Base-by-base conservation (phyloP, 768 basidiomycete genomes). In the Pleurotus ostreatus region DNA sequence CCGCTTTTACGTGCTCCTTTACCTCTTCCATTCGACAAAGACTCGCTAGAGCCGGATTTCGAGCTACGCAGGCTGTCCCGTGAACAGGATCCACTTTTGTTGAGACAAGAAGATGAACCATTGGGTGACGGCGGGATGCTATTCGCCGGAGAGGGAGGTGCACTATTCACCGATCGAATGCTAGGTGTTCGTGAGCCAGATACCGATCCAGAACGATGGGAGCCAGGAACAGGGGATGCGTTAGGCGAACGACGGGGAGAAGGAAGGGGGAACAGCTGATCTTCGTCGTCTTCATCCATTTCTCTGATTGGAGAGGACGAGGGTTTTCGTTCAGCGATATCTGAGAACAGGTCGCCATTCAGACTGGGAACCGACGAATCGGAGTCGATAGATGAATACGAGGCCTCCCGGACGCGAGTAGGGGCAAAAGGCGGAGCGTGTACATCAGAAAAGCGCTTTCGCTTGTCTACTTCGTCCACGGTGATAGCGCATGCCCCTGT, bases 401-500 rank as follows among this genome's bases (percentile, higher is more conserved):
- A 60, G 26, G 55, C 47, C n/a, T 49, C 58, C 18, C 46, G 52
- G 16, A 34, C 44, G 38, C 45, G 46, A 45, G 23, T 16, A 46
- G 39, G 54, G 23, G 54, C 4, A 26, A 30, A 15, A 55, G 20
- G 46, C 20, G n/a, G 18, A 25, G 16, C 25, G 22, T 41, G 23
- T 18, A 3, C 12, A 16, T 82, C 80, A n/a, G 68, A 69, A 7
- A 77, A 77, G 52, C 75, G 73, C 11, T 82, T 72, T 20, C 82
- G 74, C 61, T 76, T 82, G 60, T 88, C 85, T 3, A 85, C 77
- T 63, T 86, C 86, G 58, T 88, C 86, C 0, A 87, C 84, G 4
- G 67, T 80, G 16, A 85, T 70, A 1, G 79, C 62, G 30, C 77
- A 68, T 1, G 67, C 57, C 26, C 59, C 39, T 38, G 37, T 20